phyloP scores from a whole-genome alignment of 176 grass and related monocot species.

The Urochloa ruziziensis region DNA sequence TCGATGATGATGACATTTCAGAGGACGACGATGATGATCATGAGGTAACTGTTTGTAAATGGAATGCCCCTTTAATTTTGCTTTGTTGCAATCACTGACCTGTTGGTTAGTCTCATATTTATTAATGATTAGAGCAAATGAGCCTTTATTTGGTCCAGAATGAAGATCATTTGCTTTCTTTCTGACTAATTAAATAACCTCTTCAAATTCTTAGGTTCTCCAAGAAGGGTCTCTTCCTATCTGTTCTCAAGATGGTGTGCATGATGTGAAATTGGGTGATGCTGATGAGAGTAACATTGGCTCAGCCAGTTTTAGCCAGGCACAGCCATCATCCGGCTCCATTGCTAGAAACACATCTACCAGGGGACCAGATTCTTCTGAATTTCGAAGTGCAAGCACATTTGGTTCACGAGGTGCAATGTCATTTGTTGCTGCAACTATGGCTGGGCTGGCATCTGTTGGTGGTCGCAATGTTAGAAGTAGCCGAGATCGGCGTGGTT shows the following conservation, averaged over 20 bases:
- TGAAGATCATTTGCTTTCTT: slow-evolving; percentile 3
- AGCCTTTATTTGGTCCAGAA: not conserved
- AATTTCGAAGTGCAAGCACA: slow-evolving; percentile 52
- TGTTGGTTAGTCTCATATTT: not conserved
- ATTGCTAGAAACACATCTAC: slow-evolving; percentile 53
- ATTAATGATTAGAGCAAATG: not conserved
- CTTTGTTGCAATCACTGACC: not conserved
- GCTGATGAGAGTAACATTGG: slow-evolving; percentile 50
- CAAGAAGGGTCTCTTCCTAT: slow-evolving; percentile 63
- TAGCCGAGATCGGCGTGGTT: slow-evolving; percentile 64
- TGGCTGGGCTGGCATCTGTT: slow-evolving; percentile 89
- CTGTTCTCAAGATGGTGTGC: slow-evolving; percentile 73
- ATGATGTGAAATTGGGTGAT: slow-evolving; percentile 84
- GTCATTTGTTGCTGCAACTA: slow-evolving; percentile 92
- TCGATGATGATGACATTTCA: slow-evolving; percentile 87
- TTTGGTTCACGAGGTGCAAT: slow-evolving; percentile 86
- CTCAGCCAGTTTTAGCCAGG: slow-evolving; percentile 55
- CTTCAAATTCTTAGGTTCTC: slow-evolving; percentile 47
- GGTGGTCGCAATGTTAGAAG: slow-evolving; percentile 65
- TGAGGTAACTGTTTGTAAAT: slow-evolving; percentile 38
- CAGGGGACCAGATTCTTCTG: slow-evolving; percentile 48
- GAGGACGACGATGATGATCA: slow-evolving; percentile 85
- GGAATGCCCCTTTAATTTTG: not conserved
- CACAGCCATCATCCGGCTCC: slow-evolving; percentile 56
- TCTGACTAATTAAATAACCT: slow-evolving; percentile 9